Conservation (phyloP, 1,139 yeast species). For the Kazachstania sp. region DNA sequence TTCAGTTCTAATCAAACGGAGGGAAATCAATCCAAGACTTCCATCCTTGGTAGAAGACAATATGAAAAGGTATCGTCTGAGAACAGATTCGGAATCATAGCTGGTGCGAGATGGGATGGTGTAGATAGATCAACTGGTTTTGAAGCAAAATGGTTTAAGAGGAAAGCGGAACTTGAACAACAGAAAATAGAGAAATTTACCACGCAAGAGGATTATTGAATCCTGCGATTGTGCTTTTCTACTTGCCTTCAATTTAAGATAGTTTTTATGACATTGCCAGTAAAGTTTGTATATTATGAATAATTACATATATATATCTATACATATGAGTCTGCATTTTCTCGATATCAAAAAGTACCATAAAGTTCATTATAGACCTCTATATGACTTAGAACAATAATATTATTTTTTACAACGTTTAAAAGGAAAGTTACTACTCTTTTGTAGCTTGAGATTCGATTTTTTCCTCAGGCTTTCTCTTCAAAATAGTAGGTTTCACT, state of each 20-base stretch:
- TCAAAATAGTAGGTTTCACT: constrained; percentile 4
- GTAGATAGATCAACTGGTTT: constrained; percentile 88
- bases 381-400: too few species aligned
- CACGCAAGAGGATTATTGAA: constrained; percentile 32
- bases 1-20: constrained; percentile 29
- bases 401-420: too few species aligned
- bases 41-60: constrained; percentile 38
- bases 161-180: constrained; percentile 40
- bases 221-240: not conserved
- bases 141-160: constrained; percentile 55
- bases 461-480: constrained; percentile 5
- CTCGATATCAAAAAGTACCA: not conserved
- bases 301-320: not conserved
- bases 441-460: not conserved
- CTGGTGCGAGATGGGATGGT: constrained; percentile 92
- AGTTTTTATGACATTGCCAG: not conserved
- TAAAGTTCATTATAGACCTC: too few species aligned
- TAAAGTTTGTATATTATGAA: not conserved
- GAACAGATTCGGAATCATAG: constrained; percentile 67
- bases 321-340: too few species aligned
- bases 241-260: not conserved
- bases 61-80: constrained; percentile 47
- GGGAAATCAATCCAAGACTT: constrained; percentile 11
- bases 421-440: not conserved
- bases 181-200: constrained; percentile 33